These are phyloP conservation scores for Candida boidinii DNA, from an alignment of 805 yeast genomes.

Conservation along the genomic window DNA sequence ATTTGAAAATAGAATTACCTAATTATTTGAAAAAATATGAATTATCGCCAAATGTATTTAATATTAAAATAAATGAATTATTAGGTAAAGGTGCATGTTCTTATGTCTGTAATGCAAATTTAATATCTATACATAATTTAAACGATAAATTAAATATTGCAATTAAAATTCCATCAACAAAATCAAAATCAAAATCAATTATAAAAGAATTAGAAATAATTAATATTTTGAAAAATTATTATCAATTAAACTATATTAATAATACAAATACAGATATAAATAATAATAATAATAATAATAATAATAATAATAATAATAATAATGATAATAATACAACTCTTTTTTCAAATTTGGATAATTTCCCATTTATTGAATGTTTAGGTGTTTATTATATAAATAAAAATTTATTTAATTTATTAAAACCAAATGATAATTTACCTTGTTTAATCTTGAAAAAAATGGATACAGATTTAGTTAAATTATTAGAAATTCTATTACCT, in stretches of 20 bases:
- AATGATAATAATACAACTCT: too few species aligned
- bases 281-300: slow-evolving; percentile 8
- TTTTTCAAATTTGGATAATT: too few species aligned
- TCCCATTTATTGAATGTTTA: slow-evolving; percentile 20
- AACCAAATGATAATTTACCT: slow-evolving; percentile 18
- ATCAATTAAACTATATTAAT: too few species aligned
- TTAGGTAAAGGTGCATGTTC: slow-evolving; percentile 24
- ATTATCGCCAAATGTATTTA: slow-evolving; percentile 9
- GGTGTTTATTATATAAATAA: slow-evolving; percentile 20
- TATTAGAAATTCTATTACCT: too few species aligned
- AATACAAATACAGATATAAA: not conserved
- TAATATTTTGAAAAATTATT: slow-evolving; percentile 8
- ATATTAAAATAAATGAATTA: slow-evolving; percentile 8
- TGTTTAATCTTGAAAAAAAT: slow-evolving; percentile 19
- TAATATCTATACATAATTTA: slow-evolving; percentile 8
- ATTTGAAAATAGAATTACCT: too few species aligned
- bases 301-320: slow-evolving; percentile 5
- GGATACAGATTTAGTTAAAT: slow-evolving; percentile 19
- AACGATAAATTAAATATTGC: slow-evolving; percentile 11
- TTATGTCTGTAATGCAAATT: slow-evolving; percentile 16
- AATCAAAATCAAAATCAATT: slow-evolving; percentile 15
- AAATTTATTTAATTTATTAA: slow-evolving; percentile 15
- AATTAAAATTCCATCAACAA: slow-evolving; percentile 20
- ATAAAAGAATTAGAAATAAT: slow-evolving; percentile 19
- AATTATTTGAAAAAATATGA: too few species aligned